A percentile compares a stretch with the other conserved stretches of the same genome.
phyloP scores from a whole-genome alignment of 2,329 filamentous ascomycete species.

The Hypoxylon sp. region DNA sequence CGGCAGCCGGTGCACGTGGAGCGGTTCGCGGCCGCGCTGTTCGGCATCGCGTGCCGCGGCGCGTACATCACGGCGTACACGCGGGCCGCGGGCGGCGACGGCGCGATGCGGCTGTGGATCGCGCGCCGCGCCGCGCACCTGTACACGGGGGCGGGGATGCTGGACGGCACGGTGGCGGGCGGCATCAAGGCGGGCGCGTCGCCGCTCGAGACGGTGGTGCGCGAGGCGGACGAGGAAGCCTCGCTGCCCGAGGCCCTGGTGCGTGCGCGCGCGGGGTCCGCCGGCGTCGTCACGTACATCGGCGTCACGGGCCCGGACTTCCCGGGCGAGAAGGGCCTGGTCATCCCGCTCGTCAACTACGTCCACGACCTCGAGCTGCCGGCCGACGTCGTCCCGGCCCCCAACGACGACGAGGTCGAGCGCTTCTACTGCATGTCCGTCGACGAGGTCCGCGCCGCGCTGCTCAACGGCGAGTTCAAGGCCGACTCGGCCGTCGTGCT shows the following conservation, averaged over 20 bases:
- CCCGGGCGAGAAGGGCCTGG: conserved; percentile 67
- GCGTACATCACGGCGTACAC: conserved; percentile 70
- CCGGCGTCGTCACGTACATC: conserved; percentile 72
- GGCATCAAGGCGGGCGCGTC: conserved; percentile 70
- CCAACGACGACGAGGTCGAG: conserved; percentile 80
- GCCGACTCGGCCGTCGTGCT: conserved; percentile 81
- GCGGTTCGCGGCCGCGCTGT: conserved; percentile 63
- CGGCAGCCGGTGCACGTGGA: conserved; percentile 38
- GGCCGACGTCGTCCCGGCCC: conserved; percentile 65
- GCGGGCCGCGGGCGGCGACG: conserved; percentile 41
- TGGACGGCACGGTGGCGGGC: conserved; percentile 80
- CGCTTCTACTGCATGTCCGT: conserved; percentile 74
- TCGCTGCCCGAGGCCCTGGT: conserved; percentile 69
- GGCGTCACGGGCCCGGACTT: conserved; percentile 67
- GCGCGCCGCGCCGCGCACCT: conserved; percentile 69
- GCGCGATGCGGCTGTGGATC: conserved; percentile 69
- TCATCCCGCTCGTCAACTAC: conserved; percentile 59
- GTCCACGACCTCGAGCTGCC: conserved; percentile 78
- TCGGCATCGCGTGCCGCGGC: conserved; percentile 70
- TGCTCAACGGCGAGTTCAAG: conserved; percentile 79
- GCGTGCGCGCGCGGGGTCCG: conserved; percentile 57
- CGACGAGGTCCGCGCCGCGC: conserved; percentile 63
- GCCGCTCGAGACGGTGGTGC: conserved; percentile 70
- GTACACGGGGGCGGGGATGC: conserved; percentile 74
- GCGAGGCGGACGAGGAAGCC: conserved; percentile 77